Base-by-base conservation (phyloP, 1,139 yeast species). In the Saccharomycopsis phalli region DNA sequence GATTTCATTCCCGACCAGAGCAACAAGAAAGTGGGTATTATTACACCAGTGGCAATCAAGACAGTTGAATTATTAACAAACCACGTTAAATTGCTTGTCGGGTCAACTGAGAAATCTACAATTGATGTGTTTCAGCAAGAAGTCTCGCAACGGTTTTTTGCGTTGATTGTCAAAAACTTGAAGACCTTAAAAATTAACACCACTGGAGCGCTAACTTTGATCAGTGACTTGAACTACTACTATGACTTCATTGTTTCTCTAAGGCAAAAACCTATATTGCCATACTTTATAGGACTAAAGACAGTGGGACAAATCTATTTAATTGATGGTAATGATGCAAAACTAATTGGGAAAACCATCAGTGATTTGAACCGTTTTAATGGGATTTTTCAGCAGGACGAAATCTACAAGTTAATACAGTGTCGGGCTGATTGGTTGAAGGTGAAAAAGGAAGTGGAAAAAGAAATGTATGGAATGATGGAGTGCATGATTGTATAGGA, bases 91-190 rank as follows among this genome's bases (percentile, higher is more conserved):
- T 61, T 88, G 38, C 63, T 91, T 38, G 76, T 74, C 16, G 95
- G 88, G 2, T 74, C 94, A 17, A 86, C 96, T 0, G 97, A 91
- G 44, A 83, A 81, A 53, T 74, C 87, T 0, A 80, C 93, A 6
- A 74, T 88, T 21, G 97, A 88, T 52, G 94, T 91, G 0, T 91
- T 87, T 55, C 94, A 88, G 52, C 95, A 87, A 55, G 98, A 91
- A 55, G 77, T 91, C 30, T 95, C 95, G 0, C 86, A 86, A 54
- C 59, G 98, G 37, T 80, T 91, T 49, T 87, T 86, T 54, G 79
- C 74, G 34, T 67, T 79, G 1, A 65, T 91, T 31, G 84, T 86
- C 30, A 86, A 84, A 55, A 74, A 81, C 44, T 66, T 91, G 39
- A 76, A 78, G 49, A 70, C 80, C 35, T 71, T 76, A 48, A 71